These are phyloP conservation scores for Polychaeton citri DNA, from an alignment of 2,329 filamentous ascomycete species.

Conservation along the genomic window DNA sequence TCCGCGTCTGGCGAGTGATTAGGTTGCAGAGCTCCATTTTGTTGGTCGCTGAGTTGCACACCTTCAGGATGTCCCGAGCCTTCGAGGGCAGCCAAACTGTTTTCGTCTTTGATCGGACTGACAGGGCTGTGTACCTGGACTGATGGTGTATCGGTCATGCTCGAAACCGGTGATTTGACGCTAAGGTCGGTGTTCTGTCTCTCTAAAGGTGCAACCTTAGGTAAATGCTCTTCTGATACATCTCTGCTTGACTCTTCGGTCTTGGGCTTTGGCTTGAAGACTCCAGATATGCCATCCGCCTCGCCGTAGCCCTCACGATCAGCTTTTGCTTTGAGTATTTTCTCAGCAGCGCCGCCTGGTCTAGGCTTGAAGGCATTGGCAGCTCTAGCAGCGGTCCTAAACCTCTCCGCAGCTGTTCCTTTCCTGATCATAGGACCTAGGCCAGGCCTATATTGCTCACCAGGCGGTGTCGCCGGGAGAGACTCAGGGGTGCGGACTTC, in stretches of 20 bases:
- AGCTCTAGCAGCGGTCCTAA: conserved; percentile 69
- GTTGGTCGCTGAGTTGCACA: conserved; percentile 14
- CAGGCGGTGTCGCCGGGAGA: conserved; percentile 16
- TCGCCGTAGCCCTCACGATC: conserved; percentile 46
- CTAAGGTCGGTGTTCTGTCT: background rate
- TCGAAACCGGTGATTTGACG: conserved; percentile 1
- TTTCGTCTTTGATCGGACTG: conserved; percentile 1
- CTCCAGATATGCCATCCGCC: conserved; percentile 78
- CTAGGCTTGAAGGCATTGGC: conserved; percentile 72
- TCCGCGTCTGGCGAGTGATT: conserved; percentile 1
- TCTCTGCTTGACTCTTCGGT: background rate
- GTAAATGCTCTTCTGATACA: background rate
- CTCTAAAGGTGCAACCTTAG: background rate
- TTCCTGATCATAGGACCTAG: conserved; percentile 84
- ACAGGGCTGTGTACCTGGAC: conserved; percentile 17
- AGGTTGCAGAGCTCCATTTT: conserved; percentile 8
- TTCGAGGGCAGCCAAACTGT: background rate
- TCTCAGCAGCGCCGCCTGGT: conserved; percentile 72
- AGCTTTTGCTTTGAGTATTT: conserved; percentile 44
- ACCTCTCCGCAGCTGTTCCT: conserved; percentile 55
- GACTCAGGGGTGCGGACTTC: background rate
- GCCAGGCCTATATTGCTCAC: conserved; percentile 53
- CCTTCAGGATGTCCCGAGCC: background rate
- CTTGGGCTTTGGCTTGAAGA: conserved; percentile 61
- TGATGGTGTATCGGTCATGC: conserved; percentile 6